Evolutionary conservation across 176 grass and related monocot species (phyloP).

Genomic region (Saccharum spontaneum): DNA sequence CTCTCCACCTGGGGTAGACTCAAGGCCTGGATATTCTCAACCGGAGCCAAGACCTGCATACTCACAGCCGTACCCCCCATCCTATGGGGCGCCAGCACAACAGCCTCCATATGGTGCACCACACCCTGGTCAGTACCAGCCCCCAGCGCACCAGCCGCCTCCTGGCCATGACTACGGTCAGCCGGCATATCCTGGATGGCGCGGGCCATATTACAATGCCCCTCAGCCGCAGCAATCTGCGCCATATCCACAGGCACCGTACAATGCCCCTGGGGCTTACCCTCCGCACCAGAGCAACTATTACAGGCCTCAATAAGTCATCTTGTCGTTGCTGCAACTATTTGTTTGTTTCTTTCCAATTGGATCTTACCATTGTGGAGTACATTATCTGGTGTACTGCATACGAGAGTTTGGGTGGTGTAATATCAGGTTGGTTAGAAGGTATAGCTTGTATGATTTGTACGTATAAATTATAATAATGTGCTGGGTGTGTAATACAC

Average conservation of each 20-base stretch:
- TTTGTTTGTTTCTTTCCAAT: constrained; percentile 26
- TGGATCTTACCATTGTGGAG: constrained; percentile 31
- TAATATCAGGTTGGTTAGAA: constrained; percentile 32
- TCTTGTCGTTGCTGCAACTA: neutral
- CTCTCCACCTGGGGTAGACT: constrained; percentile 35
- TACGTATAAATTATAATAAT: constrained; percentile 55
- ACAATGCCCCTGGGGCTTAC: constrained; percentile 58
- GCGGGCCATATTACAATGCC: constrained; percentile 76
- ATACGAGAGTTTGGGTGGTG: constrained; percentile 27
- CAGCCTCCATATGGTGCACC: constrained; percentile 46
- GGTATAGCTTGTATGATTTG: constrained; percentile 40
- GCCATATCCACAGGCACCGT: constrained; percentile 61
- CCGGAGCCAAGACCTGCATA: constrained; percentile 59
- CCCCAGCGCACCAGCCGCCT: constrained; percentile 45
- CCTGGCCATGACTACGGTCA: constrained; percentile 71
- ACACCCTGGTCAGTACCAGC: constrained; percentile 57
- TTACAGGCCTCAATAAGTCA: constrained; percentile 69
- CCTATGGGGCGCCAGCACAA: constrained; percentile 42
- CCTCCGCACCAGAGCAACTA: constrained; percentile 68
- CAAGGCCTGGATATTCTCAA: constrained; percentile 55
- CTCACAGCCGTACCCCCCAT: constrained; percentile 46
- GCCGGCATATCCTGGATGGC: constrained; percentile 93
- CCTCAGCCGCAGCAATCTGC: constrained; percentile 67
- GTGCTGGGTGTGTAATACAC: constrained; percentile 15
- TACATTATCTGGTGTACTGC: constrained; percentile 8